These are phyloP conservation scores for Jatropha multifida DNA, from an alignment of 441 rosid genomes.

Conservation along the genomic window DNA sequence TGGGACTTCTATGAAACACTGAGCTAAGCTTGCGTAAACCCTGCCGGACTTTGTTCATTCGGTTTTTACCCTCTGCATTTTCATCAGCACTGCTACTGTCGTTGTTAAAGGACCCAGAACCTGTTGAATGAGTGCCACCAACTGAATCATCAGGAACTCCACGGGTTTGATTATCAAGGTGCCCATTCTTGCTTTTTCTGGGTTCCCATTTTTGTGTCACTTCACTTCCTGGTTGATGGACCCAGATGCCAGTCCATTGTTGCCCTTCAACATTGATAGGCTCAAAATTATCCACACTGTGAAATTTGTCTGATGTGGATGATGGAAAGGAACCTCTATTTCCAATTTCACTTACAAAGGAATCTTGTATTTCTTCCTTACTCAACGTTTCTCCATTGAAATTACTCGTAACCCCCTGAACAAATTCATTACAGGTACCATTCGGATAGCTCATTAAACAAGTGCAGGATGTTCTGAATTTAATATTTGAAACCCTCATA, in stretches of 20 bases:
- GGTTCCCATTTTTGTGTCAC: slow-evolving; percentile 81
- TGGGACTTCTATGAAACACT: slow-evolving; percentile 55
- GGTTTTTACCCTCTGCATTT: slow-evolving; percentile 40
- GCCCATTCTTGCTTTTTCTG: slow-evolving; percentile 71
- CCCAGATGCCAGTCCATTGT: slow-evolving; percentile 72
- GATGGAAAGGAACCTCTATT: slow-evolving; percentile 47
- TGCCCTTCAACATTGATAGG: slow-evolving; percentile 84
- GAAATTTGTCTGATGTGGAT: slow-evolving; percentile 51
- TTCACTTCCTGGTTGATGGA: slow-evolving; percentile 84
- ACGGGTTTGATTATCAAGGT: slow-evolving; percentile 42
- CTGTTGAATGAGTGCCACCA: slow-evolving; percentile 29
- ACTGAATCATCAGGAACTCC: slow-evolving; percentile 40
- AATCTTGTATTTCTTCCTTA: slow-evolving; percentile 45
- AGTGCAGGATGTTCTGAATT: background rate
- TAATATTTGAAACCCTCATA: slow-evolving; percentile 2
- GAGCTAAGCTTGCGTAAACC: slow-evolving; percentile 56
- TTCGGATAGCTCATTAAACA: slow-evolving; percentile 2
- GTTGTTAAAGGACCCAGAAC: slow-evolving; percentile 42
- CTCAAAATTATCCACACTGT: slow-evolving; percentile 64
- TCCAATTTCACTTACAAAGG: slow-evolving; percentile 35
- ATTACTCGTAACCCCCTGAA: slow-evolving; percentile 39
- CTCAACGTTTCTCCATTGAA: slow-evolving; percentile 37
- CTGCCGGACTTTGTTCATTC: slow-evolving; percentile 31
- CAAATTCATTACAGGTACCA: slow-evolving; percentile 10
- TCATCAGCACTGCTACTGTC: slow-evolving; percentile 56